Evolutionary conservation across 768 basidiomycete species (phyloP).

Genomic region (Hypsizygus marmoreus): DNA sequence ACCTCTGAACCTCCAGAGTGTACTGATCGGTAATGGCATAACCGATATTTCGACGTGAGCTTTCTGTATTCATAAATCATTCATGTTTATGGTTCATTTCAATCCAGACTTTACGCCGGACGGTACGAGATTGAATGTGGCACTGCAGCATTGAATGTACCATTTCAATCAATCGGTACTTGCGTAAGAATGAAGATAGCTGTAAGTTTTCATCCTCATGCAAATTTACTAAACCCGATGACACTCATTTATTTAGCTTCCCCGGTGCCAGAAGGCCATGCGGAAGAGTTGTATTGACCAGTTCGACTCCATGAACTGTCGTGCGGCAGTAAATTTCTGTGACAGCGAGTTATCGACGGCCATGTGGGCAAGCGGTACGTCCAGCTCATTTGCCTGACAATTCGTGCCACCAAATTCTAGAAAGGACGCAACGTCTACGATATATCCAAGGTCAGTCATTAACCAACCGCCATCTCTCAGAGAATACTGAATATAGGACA

Average conservation of each 20-base stretch:
- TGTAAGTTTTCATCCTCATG: slow-evolving; percentile 35
- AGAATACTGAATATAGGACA: too few species aligned
- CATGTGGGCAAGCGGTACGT: slow-evolving; percentile 44
- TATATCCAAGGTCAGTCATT: slow-evolving; percentile 20
- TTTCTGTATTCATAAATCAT: slow-evolving; percentile 12
- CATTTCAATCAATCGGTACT: slow-evolving; percentile 51
- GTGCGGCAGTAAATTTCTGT: slow-evolving; percentile 70
- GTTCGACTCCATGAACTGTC: slow-evolving; percentile 68
- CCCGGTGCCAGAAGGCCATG: slow-evolving; percentile 64
- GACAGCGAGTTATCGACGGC: slow-evolving; percentile 47
- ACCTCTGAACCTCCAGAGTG: slow-evolving; percentile 67
- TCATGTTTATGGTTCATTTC: background rate
- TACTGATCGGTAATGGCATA: slow-evolving; percentile 68
- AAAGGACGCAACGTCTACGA: slow-evolving; percentile 27
- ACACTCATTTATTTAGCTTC: slow-evolving; percentile 45
- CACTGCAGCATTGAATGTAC: slow-evolving; percentile 53
- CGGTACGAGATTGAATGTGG: slow-evolving; percentile 65
- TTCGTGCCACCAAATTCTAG: background rate
- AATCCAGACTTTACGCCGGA: slow-evolving; percentile 40
- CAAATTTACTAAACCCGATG: background rate
- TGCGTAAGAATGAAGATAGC: slow-evolving; percentile 66
- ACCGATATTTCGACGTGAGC: slow-evolving; percentile 48
- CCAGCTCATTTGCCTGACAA: too few species aligned
- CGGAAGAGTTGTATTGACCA: slow-evolving; percentile 61
- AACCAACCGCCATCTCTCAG: background rate